Evolutionary conservation across 306 rosid genomes (phyloP), one percentile per base, ranked within the genome.

Genomic region (Styphnolobium japonicum): DNA sequence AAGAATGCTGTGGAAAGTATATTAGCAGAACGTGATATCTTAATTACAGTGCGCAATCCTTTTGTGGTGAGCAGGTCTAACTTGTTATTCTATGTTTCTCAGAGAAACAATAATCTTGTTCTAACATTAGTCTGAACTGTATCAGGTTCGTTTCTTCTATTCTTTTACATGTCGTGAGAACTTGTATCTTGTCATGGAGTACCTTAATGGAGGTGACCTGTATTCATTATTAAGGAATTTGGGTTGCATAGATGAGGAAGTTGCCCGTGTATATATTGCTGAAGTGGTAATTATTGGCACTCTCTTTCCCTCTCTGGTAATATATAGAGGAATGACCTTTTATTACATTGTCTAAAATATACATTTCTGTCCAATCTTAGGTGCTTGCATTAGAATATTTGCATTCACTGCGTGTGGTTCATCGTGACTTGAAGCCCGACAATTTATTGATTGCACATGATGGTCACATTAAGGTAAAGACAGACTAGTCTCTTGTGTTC

Each of bases 1-100:
- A 96, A 96, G 87, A 96, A 96, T 89, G 99, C 99, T 37, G 99
- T 93, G 79, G 99, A 96, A 88, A 96, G 99, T 90, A 96, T 96
- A 79, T 84, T 96, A 84, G 99, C 99, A 2, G 99, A 96, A 82
- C 98, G 99, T 57, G 92, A 96, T 89, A 96, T 96, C 85, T 87
- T 96, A 92, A 96, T 96, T 81, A 86, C 98, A 72, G 99, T 96
- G 51, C 99, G 97, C 86, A 96, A 96, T 81, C 99, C 94, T 84
- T 96, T 96, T 91, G 99, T 96, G 98, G 99, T 96, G 91, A 90
- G 99, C 86, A 56, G 75, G 80, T 82, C 90, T 83, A 80, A 75
- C 82, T 82, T 81, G 80, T 67, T 53, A 10, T 75, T 85, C 49
- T 57, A 55, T 79, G 27, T 40, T 83, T 60, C 68, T 55, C 60